Percentiles rank a stretch among this genome's conserved stretches.
These are phyloP conservation scores for Margaritispora aquatica DNA, from an alignment of 495 filamentous ascomycete genomes.

Conservation along the genomic window DNA sequence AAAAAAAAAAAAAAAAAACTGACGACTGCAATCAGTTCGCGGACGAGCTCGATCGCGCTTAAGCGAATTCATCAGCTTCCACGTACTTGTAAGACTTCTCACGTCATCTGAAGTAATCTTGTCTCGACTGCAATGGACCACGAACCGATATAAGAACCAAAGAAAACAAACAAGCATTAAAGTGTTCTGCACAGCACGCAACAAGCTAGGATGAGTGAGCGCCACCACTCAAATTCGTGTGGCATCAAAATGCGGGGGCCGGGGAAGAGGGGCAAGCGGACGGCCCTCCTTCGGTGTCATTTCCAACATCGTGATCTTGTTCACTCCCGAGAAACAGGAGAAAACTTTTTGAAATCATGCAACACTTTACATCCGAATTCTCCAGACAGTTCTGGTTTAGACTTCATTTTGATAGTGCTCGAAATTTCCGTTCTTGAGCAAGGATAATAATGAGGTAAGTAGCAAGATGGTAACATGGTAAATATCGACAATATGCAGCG, in stretches of 20 bases:
- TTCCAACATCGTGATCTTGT: not conserved
- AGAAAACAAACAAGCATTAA: not conserved
- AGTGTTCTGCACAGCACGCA: not conserved
- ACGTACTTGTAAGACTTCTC: too few relatives aligned
- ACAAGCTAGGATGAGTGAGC: not conserved
- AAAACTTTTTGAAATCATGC: not conserved
- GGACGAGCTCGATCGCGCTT: too few relatives aligned
- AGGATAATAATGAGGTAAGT: too few relatives aligned
- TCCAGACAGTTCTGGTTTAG: not conserved
- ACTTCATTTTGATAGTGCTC: not conserved
- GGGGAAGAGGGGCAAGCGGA: conserved; percentile 7
- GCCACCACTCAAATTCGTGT: not conserved
- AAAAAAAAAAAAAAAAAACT: too few relatives aligned
- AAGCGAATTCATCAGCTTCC: too few relatives aligned
- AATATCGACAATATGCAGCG: not conserved
- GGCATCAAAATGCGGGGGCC: not conserved
- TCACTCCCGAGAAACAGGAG: not conserved
- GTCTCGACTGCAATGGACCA: not conserved
- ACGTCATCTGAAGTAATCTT: not conserved
- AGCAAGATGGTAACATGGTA: too few relatives aligned
- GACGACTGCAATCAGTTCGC: too few relatives aligned
- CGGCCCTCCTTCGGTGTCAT: conserved; percentile 20
- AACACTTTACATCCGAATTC: not conserved
- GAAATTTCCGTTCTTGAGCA: too few relatives aligned
- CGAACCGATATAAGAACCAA: not conserved